Percentiles rank a stretch among this genome's conserved stretches.
Evolutionary conservation across 179 eudicot species (phyloP).

Genomic region (Sideroxylon spinosum): DNA sequence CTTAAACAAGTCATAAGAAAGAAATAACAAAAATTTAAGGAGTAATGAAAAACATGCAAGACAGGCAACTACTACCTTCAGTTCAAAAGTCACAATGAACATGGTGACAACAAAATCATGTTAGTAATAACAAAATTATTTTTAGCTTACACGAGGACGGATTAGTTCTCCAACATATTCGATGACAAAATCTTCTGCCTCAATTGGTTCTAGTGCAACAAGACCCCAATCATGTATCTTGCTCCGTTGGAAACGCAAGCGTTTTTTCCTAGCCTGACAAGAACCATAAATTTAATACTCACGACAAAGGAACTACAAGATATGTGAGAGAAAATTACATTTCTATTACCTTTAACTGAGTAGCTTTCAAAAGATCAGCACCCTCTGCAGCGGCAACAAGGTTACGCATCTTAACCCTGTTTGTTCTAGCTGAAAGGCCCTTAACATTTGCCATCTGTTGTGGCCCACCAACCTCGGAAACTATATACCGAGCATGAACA

Average conservation of each 20-base stretch:
- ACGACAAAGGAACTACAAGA: background rate
- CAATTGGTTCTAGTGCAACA: conserved; percentile 93
- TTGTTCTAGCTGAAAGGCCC: conserved; percentile 90
- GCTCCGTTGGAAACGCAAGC: conserved; percentile 84
- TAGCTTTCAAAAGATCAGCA: conserved; percentile 86
- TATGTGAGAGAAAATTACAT: conserved; percentile 11
- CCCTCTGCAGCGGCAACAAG: conserved; percentile 99
- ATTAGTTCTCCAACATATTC: conserved; percentile 99
- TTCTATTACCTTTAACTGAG: conserved; percentile 75
- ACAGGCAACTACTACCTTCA: background rate
- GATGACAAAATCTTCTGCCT: conserved; percentile 95
- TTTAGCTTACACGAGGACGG: conserved; percentile 72
- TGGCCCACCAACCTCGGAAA: conserved; percentile 38
- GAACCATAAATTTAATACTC: background rate
- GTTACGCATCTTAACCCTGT: conserved; percentile 88
- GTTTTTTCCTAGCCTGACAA: conserved; percentile 88
- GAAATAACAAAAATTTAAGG: background rate
- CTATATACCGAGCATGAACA: conserved; percentile 32
- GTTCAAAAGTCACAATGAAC: background rate
- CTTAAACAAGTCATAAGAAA: background rate
- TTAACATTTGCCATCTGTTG: conserved; percentile 43
- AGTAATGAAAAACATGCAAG: background rate
- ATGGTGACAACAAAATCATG: background rate
- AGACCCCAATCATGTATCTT: conserved; percentile 99
- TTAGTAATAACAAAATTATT: background rate